phyloP scores from a whole-genome alignment of 371 early-diverging fungal species.

The Circinella minor region DNA sequence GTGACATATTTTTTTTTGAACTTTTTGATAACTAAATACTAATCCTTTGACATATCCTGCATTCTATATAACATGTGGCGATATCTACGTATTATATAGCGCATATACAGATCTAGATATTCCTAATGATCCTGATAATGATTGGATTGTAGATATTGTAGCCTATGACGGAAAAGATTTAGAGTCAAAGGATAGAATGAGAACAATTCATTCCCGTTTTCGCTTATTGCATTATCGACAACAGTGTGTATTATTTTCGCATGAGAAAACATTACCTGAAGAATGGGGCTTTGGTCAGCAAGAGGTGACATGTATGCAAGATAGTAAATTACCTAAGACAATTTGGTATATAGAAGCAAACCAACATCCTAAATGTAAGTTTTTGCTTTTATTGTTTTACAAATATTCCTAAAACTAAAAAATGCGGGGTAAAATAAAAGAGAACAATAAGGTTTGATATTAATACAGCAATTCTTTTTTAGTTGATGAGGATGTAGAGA shows the following conservation, averaged over 20 bases:
- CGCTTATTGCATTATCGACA: conserved; percentile 78
- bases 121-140: conserved; percentile 58
- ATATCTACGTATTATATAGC: conserved; percentile 24
- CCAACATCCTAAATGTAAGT: conserved; percentile 51
- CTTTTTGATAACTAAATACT: neutral
- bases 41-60: no score
- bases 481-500: conserved; percentile 45
- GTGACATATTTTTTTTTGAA: conserved; percentile 11
- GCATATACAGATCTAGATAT: conserved; percentile 59
- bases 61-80: neutral
- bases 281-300: conserved; percentile 96
- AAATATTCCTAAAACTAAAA: no score
- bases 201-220: conserved; percentile 75
- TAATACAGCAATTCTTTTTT: neutral
- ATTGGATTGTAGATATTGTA: conserved; percentile 75
- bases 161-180: conserved; percentile 61
- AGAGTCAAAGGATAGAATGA: conserved; percentile 54
- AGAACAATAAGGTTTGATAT: neutral
- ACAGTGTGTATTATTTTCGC: conserved; percentile 81
- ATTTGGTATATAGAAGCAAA: conserved; percentile 72
- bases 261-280: conserved; percentile 84
- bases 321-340: conserved; percentile 64
- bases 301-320: conserved; percentile 87
- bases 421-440: neutral
- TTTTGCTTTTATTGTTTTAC: no score